Base-by-base conservation (phyloP, 1,284 basidiomycete species). In the Malassezia caprae region DNA sequence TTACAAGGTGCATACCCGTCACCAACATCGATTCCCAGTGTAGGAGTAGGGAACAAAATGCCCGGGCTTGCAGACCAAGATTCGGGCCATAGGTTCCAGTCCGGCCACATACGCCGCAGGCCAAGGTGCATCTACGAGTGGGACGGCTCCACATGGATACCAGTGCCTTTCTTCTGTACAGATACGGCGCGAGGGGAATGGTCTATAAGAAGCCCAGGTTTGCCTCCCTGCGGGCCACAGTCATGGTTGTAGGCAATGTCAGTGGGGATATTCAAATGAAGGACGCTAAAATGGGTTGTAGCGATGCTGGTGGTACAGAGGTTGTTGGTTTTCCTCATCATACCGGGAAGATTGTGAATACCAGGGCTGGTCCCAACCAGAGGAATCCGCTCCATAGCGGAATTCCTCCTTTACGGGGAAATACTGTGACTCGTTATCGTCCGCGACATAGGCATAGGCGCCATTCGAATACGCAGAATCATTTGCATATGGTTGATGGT, bases 331-430 rank as follows among this genome's bases (percentile, higher is more conserved):
- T 19, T 15, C 26, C 26, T 19, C 15, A 21, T 13, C 17, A 15
- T 45, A 19, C 8, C 19, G 27, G 4, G n/a, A 8, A 8, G 30
- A 13, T 10, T 51, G 41, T 24, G 30, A 44, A 39, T 39, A 19
- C 37, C 17, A 39, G 5, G 11, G 17, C 27, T 43, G 23, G 15
- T 43, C 41, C 41, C 41, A 43, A 43, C 4, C 7, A 43, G 24
- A 17, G 4, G 43, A 30, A 13, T 19, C 32, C 1, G 26, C 28
- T 8, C 17, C 24, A 28, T 53, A 53, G 21, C 45, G 44, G 32
- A 31, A 44, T 35, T 53, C 51, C 8, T 53, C 51, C 19, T 43
- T 32, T 5, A 53, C 44, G 15, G 51, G 51, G 26, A 47, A 53
- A 8, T 37, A n/a, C 5, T 27, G 10, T 13, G 43, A 21, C 8